Evolutionary conservation across 176 grass and related monocot genomes (phyloP).

Genomic region (Raddia distichophylla): DNA sequence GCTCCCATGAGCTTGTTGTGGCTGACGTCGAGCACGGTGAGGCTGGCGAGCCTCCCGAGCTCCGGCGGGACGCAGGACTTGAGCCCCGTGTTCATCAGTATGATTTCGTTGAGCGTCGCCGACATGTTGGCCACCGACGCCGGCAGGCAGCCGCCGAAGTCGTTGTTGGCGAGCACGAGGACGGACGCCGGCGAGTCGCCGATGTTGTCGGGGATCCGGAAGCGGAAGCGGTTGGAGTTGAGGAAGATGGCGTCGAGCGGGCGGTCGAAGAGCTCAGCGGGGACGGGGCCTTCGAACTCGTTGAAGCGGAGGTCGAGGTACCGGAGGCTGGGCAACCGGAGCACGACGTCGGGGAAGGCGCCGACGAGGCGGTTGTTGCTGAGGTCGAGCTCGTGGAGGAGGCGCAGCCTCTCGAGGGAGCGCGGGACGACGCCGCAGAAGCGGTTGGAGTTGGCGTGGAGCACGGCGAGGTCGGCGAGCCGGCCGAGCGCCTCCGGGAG

Average conservation of each 20-base stretch:
- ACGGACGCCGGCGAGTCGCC: constrained; percentile 84
- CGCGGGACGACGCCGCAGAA: constrained; percentile 73
- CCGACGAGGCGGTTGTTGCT: constrained; percentile 98
- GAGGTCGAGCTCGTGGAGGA: constrained; percentile 84
- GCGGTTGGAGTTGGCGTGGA: constrained; percentile 96
- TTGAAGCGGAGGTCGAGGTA: constrained; percentile 87
- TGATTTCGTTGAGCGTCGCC: constrained; percentile 68
- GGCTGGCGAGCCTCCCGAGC: constrained; percentile 51
- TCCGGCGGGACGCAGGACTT: constrained; percentile 71
- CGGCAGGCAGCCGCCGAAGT: constrained; percentile 74
- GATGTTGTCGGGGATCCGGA: constrained; percentile 78
- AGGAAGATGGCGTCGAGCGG: constrained; percentile 79
- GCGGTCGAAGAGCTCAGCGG: constrained; percentile 61
- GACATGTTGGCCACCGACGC: constrained; percentile 83
- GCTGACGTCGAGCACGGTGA: constrained; percentile 83
- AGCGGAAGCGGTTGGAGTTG: constrained; percentile 79
- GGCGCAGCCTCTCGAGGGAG: constrained; percentile 6
- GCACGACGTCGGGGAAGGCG: constrained; percentile 60
- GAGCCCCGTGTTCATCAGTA: constrained; percentile 75
- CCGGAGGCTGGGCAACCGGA: constrained; percentile 42
- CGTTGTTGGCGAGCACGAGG: constrained; percentile 83
- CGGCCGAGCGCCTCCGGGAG: constrained; percentile 73
- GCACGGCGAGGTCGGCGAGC: constrained; percentile 70
- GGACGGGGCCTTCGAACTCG: constrained; percentile 87
- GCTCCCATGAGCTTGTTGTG: constrained; percentile 70